Evolutionary conservation across 1,284 basidiomycete species (phyloP).

Genomic region (Thecaphora thlaspeos): DNA sequence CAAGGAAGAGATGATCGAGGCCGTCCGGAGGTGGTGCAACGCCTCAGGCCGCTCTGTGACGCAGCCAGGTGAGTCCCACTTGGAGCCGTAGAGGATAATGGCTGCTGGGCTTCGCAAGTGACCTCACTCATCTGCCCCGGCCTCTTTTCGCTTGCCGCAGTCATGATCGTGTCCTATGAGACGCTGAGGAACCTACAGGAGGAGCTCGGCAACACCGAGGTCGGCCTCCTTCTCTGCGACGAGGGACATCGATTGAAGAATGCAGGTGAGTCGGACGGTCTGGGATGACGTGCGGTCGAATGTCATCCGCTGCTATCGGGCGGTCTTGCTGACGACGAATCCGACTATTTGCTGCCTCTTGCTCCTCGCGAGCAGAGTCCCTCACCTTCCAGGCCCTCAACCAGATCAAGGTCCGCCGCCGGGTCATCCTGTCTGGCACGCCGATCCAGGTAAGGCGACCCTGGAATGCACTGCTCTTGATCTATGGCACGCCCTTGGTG

Average conservation of each 20-base stretch:
- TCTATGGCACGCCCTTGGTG: too few species aligned
- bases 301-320: too few species aligned
- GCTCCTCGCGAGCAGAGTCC: too few species aligned
- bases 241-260: constrained; percentile 98
- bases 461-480: too few species aligned
- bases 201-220: constrained; percentile 61
- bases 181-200: constrained; percentile 66
- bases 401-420: constrained; percentile 81
- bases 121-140: too few species aligned
- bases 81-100: too few species aligned
- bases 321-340: too few species aligned
- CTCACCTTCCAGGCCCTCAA: constrained; percentile 83
- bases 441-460: constrained; percentile 85
- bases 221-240: constrained; percentile 90
- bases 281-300: too few species aligned
- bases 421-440: constrained; percentile 94
- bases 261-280: constrained; percentile 65
- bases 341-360: too few species aligned
- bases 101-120: too few species aligned
- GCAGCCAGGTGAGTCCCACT: constrained; percentile 39
- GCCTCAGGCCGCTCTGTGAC: constrained; percentile 46
- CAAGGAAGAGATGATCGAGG: constrained; percentile 54
- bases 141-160: constrained; percentile 56
- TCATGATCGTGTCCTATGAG: constrained; percentile 99
- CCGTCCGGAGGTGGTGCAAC: constrained; percentile 52